A percentile compares a stretch with the other conserved stretches of the same genome.
These are phyloP conservation scores for Leccinum variicolor DNA, from an alignment of 768 basidiomycete species.

Conservation along the genomic window DNA sequence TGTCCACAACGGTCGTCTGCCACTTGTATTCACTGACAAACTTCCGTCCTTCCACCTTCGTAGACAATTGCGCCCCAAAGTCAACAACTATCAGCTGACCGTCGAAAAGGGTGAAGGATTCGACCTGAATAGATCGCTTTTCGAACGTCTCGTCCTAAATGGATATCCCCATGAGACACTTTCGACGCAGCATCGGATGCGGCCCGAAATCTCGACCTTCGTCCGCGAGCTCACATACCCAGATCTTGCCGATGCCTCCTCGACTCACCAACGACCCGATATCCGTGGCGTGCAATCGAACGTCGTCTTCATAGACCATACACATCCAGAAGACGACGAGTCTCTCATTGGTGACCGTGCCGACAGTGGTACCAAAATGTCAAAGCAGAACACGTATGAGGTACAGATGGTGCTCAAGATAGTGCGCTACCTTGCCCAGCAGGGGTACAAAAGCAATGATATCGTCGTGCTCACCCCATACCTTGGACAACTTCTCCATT, in stretches of 20 bases:
- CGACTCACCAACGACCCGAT: constrained; percentile 45
- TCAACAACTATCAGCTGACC: constrained; percentile 60
- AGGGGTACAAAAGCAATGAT: constrained; percentile 59
- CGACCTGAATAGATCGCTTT: constrained; percentile 63
- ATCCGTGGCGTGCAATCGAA: constrained; percentile 55
- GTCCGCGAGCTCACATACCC: constrained; percentile 67
- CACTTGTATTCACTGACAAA: neutral
- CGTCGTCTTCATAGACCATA: constrained; percentile 61
- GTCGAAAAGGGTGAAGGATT: constrained; percentile 69
- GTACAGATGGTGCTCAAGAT: constrained; percentile 63
- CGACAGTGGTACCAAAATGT: constrained; percentile 45
- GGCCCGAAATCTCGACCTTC: constrained; percentile 64
- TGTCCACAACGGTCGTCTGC: neutral
- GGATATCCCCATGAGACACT: constrained; percentile 61
- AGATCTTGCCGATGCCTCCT: constrained; percentile 53
- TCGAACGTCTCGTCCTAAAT: constrained; percentile 61
- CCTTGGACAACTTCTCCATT: constrained; percentile 55
- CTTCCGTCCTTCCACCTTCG: neutral
- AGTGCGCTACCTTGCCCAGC: constrained; percentile 60
- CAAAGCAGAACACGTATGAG: constrained; percentile 61
- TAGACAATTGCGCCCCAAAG: constrained; percentile 71
- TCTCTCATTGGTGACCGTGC: constrained; percentile 37
- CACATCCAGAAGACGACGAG: constrained; percentile 50
- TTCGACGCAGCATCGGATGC: constrained; percentile 64
- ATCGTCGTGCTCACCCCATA: constrained; percentile 72